Evolutionary conservation across 306 rosid species (phyloP).

Genomic region (Potentilla sterilis): DNA sequence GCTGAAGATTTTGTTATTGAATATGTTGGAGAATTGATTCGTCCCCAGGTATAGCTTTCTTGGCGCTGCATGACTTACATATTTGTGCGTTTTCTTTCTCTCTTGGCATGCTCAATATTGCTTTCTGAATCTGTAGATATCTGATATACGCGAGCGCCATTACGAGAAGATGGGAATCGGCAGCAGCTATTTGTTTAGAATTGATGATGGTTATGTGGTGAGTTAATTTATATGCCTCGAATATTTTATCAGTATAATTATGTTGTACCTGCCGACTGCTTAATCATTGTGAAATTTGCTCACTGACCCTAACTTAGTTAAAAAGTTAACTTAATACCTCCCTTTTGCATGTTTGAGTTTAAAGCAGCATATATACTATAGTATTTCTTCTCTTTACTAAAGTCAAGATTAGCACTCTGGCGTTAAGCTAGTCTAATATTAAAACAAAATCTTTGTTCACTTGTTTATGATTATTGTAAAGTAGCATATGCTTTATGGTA

Average conservation of each 20-base stretch:
- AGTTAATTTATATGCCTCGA: background rate
- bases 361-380: background rate
- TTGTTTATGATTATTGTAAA: background rate
- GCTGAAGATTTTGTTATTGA: slow-evolving; percentile 97
- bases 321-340: background rate
- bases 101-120: background rate
- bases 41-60: slow-evolving; percentile 71
- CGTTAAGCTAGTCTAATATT: background rate
- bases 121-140: slow-evolving; percentile 56
- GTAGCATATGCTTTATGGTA: background rate
- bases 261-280: background rate
- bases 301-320: background rate
- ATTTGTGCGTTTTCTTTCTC: background rate
- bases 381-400: background rate
- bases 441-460: background rate
- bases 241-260: background rate
- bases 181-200: slow-evolving; percentile 95
- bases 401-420: background rate
- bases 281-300: background rate
- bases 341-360: background rate
- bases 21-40: slow-evolving; percentile 91
- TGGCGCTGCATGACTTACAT: background rate
- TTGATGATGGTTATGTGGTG: slow-evolving; percentile 98
- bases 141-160: slow-evolving; percentile 88
- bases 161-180: slow-evolving; percentile 98